phyloP scores from a whole-genome alignment of 129 eudicot genomes.

The Escallonia herrerae region DNA sequence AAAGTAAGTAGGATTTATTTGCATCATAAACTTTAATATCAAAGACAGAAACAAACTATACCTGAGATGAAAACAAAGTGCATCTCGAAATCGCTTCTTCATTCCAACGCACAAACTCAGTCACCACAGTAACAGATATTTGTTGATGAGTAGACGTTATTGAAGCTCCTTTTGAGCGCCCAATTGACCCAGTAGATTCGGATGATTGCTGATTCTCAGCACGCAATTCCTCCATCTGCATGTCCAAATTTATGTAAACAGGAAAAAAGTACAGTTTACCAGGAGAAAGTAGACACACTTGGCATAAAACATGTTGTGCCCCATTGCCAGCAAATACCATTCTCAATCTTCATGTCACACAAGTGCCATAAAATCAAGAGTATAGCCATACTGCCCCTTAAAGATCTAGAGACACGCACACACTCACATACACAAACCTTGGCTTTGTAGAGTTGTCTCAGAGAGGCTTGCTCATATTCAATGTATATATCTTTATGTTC shows the following conservation, averaged over 20 bases:
- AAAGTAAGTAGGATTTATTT: too few relatives aligned
- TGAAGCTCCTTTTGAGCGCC: constrained; percentile 93
- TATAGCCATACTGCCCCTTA: too few relatives aligned
- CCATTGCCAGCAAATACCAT: too few relatives aligned
- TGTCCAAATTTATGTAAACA: not conserved
- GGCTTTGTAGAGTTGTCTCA: constrained; percentile 83
- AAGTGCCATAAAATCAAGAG: too few relatives aligned
- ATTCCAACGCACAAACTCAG: constrained; percentile 98
- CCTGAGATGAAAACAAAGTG: constrained; percentile 86
- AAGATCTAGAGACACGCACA: too few relatives aligned
- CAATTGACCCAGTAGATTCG: constrained; percentile 81
- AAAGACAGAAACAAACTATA: constrained; percentile 12
- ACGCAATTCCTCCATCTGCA: constrained; percentile 83
- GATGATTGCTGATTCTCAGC: constrained; percentile 75
- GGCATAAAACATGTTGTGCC: too few relatives aligned
- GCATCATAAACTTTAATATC: not conserved
- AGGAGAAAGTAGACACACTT: too few relatives aligned
- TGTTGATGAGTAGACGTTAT: constrained; percentile 78
- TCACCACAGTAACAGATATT: constrained; percentile 96
- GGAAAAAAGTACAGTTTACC: not conserved
- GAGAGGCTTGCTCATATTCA: constrained; percentile 91
- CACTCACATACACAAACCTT: constrained; percentile 37
- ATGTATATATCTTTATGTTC: constrained; percentile 87
- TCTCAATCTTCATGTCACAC: too few relatives aligned
- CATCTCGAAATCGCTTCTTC: constrained; percentile 97